Evolutionary conservation across 441 rosid genomes (phyloP).

Genomic region (Macaranga tanarius): DNA sequence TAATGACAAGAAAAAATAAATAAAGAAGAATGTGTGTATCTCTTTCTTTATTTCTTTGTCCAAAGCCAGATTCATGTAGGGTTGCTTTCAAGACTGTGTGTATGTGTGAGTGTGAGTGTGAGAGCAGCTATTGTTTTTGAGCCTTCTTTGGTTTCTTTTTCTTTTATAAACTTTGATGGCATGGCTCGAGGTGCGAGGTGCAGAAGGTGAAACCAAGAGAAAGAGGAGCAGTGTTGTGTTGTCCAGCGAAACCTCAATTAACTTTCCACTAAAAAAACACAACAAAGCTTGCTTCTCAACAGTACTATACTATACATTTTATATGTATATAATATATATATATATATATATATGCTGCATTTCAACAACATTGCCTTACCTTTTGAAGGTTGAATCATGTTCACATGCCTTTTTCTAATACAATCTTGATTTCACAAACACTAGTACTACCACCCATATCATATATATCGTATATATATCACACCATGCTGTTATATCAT

Average conservation of each 20-base stretch:
- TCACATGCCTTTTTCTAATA: slow-evolving; percentile 13
- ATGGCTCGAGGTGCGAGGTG: slow-evolving; percentile 42
- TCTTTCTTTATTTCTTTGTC: neutral
- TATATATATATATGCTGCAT: too few species aligned
- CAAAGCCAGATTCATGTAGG: neutral
- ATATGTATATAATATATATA: too few species aligned
- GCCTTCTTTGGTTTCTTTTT: neutral
- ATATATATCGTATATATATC: too few species aligned
- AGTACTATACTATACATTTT: too few species aligned
- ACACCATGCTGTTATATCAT: too few species aligned
- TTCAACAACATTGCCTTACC: neutral
- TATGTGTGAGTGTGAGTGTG: too few species aligned
- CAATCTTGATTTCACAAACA: slow-evolving; percentile 30
- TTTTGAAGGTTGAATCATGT: slow-evolving; percentile 19
- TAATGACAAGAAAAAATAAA: neutral
- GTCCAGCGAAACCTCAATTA: slow-evolving; percentile 39
- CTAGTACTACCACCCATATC: neutral
- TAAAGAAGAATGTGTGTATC: too few species aligned
- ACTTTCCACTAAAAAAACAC: slow-evolving; percentile 14
- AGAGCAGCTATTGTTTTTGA: neutral
- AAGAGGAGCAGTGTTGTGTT: slow-evolving; percentile 25
- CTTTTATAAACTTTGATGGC: slow-evolving; percentile 24
- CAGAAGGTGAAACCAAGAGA: slow-evolving; percentile 19
- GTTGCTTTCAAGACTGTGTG: neutral
- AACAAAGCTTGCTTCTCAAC: neutral